Conservation (phyloP, 306 rosid species). For the Acmispon strigosus region DNA sequence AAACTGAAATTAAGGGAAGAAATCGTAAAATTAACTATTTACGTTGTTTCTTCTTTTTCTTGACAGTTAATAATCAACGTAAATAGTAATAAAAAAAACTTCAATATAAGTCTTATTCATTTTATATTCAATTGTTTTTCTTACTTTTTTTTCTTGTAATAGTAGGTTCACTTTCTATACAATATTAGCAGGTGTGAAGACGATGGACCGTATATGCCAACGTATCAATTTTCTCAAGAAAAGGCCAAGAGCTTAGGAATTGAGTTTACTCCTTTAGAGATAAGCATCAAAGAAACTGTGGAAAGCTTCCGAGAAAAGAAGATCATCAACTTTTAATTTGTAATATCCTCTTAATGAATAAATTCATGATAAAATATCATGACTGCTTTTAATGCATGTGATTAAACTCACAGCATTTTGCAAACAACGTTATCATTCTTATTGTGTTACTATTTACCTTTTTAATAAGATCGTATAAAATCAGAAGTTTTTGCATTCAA, state of each 20-base stretch:
- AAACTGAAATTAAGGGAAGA: no score
- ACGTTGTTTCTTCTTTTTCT: no score
- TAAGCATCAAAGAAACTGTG: slow-evolving; percentile 54
- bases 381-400: no score
- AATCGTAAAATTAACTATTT: no score
- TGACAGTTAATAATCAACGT: no score
- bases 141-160: not conserved
- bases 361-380: no score
- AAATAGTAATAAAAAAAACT: no score
- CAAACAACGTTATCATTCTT: no score
- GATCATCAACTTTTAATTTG: slow-evolving; percentile 31
- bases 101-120: not conserved
- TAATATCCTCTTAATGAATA: not conserved
- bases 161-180: not conserved
- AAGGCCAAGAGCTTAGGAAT: slow-evolving; percentile 64
- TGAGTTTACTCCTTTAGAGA: slow-evolving; percentile 52
- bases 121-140: not conserved
- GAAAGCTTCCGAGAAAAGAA: slow-evolving; percentile 58
- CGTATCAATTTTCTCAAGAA: slow-evolving; percentile 46
- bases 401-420: no score
- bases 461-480: no score
- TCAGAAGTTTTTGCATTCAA: no score
- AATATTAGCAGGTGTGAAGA: slow-evolving; percentile 49
- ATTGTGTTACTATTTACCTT: no score
- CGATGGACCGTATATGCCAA: slow-evolving; percentile 35